Evolutionary conservation across 2,329 filamentous ascomycete species (phyloP).

Genomic region (Bipolaris bicolor): DNA sequence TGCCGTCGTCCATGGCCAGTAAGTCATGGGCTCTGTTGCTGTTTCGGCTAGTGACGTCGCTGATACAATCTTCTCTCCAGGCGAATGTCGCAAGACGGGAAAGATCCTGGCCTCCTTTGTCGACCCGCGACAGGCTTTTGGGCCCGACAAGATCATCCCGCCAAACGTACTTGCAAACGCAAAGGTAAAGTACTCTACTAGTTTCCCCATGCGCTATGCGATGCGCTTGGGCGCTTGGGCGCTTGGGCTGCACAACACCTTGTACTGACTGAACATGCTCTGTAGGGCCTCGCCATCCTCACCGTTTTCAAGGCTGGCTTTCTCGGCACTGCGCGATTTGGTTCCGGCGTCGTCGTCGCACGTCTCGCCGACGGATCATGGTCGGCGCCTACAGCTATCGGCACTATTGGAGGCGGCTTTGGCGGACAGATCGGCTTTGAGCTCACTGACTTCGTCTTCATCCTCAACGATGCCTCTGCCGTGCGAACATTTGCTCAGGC

Average conservation of each 20-base stretch:
- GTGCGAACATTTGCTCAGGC: conserved; percentile 94
- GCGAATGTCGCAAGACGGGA: conserved; percentile 95
- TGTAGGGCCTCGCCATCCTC: conserved; percentile 79
- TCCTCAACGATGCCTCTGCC: conserved; percentile 87
- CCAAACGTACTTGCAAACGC: conserved; percentile 87
- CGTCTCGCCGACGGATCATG: conserved; percentile 77
- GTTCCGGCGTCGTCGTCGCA: conserved; percentile 81
- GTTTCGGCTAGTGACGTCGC: conserved; percentile 38
- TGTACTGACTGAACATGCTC: conserved; percentile 9
- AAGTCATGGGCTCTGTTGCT: conserved; percentile 35
- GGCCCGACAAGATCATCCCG: conserved; percentile 96
- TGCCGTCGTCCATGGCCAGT: conserved; percentile 61
- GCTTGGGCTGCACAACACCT: neutral
- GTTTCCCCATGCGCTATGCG: neutral
- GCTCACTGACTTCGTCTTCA: conserved; percentile 95
- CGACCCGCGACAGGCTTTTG: conserved; percentile 90
- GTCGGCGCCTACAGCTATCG: conserved; percentile 83
- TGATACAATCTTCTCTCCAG: conserved; percentile 58
- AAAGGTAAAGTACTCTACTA: conserved; percentile 65
- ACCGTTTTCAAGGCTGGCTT: conserved; percentile 89
- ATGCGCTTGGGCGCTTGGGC: neutral
- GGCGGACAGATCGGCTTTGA: conserved; percentile 88
- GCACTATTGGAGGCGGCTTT: conserved; percentile 80
- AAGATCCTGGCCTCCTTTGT: conserved; percentile 96
- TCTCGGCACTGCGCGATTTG: conserved; percentile 80